Conservation (phyloP, 2,329 filamentous ascomycete species). For the Juglanconis juglandina region DNA sequence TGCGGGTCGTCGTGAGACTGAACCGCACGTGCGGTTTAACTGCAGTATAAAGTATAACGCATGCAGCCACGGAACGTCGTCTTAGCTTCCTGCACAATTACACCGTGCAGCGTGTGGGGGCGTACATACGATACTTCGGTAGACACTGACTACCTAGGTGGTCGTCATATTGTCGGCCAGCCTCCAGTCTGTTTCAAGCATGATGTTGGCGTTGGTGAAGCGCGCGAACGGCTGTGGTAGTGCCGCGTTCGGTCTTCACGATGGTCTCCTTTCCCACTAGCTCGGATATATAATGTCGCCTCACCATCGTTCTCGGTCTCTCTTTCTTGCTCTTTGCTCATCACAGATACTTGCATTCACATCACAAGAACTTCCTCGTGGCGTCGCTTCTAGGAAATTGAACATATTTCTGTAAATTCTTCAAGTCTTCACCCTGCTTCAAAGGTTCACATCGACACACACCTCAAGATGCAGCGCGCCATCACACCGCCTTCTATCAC, state of each 20-base stretch:
- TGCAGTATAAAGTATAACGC: neutral
- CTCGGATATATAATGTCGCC: constrained; percentile 1
- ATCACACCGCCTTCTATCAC: constrained; percentile 30
- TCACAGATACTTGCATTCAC: neutral
- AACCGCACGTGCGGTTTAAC: neutral
- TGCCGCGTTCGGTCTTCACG: neutral
- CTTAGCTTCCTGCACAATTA: constrained; percentile 6
- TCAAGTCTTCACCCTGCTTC: too few relatives aligned
- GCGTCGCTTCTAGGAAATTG: neutral
- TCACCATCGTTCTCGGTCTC: neutral
- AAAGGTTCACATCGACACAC: neutral
- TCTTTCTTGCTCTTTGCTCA: neutral
- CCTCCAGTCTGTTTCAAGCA: constrained; percentile 8
- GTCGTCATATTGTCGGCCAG: constrained; percentile 7
- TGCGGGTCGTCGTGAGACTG: neutral
- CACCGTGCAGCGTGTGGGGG: neutral
- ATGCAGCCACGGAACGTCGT: neutral
- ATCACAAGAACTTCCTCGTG: neutral
- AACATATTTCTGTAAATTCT: too few relatives aligned
- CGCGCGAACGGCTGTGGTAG: neutral
- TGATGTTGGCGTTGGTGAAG: constrained; percentile 3
- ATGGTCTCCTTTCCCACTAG: neutral
- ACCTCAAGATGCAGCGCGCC: constrained; percentile 36
- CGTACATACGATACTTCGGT: neutral
- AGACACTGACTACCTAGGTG: neutral